These are phyloP conservation scores for Micractinium sp. DNA, from an alignment of 139 green algal species.

Conservation along the genomic window DNA sequence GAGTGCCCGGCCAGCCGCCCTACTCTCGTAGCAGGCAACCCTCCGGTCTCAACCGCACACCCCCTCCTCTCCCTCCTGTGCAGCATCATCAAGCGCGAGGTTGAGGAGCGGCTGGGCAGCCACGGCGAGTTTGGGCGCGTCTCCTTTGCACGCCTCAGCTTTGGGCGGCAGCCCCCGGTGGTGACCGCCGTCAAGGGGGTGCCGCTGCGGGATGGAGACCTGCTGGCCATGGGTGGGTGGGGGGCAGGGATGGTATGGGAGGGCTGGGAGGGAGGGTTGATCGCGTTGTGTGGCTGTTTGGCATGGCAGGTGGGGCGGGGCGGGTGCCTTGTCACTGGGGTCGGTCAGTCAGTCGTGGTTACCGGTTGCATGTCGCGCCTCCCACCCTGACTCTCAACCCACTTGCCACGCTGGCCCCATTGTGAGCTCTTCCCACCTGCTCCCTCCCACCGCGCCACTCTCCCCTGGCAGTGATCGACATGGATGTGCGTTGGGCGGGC, in stretches of 20 bases:
- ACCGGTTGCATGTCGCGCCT: no score
- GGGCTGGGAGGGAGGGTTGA: neutral
- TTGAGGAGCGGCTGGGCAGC: conserved; percentile 42
- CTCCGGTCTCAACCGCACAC: neutral
- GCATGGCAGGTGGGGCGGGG: no score
- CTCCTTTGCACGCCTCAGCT: conserved; percentile 29
- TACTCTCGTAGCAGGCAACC: neutral
- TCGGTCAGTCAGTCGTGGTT: no score
- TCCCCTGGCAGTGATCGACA: conserved; percentile 41
- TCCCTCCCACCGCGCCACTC: no score
- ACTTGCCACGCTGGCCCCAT: no score
- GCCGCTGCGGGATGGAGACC: conserved; percentile 20
- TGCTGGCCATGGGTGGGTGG: conserved; percentile 32
- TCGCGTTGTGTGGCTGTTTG: neutral
- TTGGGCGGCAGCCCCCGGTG: conserved; percentile 31
- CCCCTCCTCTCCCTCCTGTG: neutral
- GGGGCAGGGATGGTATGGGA: neutral
- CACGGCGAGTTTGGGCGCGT: conserved; percentile 42
- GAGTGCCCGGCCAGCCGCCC: conserved; percentile 15
- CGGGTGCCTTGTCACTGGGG: neutral
- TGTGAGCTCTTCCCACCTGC: no score
- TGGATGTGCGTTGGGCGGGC: conserved; percentile 51
- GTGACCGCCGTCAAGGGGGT: conserved; percentile 38
- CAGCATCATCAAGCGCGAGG: conserved; percentile 45
- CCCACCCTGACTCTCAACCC: no score